Evolutionary conservation across 768 basidiomycete species (phyloP), one percentile per base, ranked within the genome.

Genomic region (Auricularia sp.): DNA sequence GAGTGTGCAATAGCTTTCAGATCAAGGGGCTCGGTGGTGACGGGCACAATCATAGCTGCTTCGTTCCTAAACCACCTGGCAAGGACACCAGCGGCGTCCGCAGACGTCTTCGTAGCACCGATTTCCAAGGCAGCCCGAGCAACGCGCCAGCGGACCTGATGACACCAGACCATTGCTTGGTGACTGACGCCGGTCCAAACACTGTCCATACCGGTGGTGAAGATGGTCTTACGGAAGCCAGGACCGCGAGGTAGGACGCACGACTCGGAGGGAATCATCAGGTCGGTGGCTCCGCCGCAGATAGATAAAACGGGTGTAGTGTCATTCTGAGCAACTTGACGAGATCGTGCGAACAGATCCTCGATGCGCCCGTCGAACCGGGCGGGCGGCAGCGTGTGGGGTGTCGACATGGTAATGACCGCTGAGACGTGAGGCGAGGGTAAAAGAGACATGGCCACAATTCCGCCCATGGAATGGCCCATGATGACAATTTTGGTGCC

Each of bases 401-500:
- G 97, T 0, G 96, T 92, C 0, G 94, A 94, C 90, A 99, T 91
- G n/a, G 97, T 98, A 71, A 98, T 83, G 65, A 98, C 81, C 0
- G 87, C 84, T 8, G 88, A 84, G 47, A 96, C 85, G 63, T 85
- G 74, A 7, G 73, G 68, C 5, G 86, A 84, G 1, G 89, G 85
- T 10, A 95, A 83, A 14, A 95, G 79, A 4, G 90, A 86, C 0
- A 86, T 85, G 8, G 92, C 93, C 3, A 96, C 94, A 59, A 96
- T 78, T 10, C 97, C 97, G 29, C 97, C 97, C 97, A 99, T 99
- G 11, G 95, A 98, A 73, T 98, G 96, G 2, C 90, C 97, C 73
- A 98, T 78, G 65, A 98, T 71, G 59, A 89, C 83, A 64, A 98
- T 84, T 42, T 77, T 70, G 2, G 90, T 87, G 63, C 81, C 72